Evolutionary conservation across 805 yeast genomes (phyloP), one percentile per base, ranked within the genome.

Genomic region (Hanseniaspora jakobsenii): DNA sequence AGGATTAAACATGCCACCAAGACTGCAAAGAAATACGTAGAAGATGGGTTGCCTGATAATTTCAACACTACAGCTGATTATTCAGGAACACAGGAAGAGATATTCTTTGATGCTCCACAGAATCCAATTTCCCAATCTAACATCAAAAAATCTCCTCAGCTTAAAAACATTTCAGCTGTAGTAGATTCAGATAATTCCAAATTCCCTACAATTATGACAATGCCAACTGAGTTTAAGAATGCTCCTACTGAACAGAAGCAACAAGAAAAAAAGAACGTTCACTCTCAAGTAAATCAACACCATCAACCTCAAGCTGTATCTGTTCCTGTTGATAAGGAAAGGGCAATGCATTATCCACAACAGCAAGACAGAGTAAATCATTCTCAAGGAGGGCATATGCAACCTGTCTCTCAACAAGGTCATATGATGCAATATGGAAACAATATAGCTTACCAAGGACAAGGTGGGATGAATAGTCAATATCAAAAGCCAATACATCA

Each of bases 71-170:
- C 3, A 21, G 22, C 29, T 6, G 17, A n/a, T 22, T n/a, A 6
- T 29, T 9, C 22, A 2, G 13, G 2, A 16, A 43, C 44, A 16
- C 49, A 32, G 44, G 54, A 46, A 50, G 55, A 31, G 29, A 27
- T 40, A n/a, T 46, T 30, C 51, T 52, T 18, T 31, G 52, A 18
- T 6, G 47, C 32, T 48, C 52, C 24, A 48, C 51, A 23, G 36
- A 49, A n/a, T 47, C 51, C 7, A 32, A 43, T 1, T 52, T 51
- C 29, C 17, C 40, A 12, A 43, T 35, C 27, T 47, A 47, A 36
- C 47, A 38, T 44, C 49, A 55, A 29, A 49, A 49, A 43, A 35
- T 35, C 43, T 14, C 47, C 36, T 8, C 44, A 26, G 38, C 27
- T 38, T 29, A 38, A 28, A 29, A 48, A 46, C 40, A 48, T 36